Evolutionary conservation across 805 yeast genomes (phyloP), one percentile per base, ranked within the genome.

Genomic region (Candida methanosorbosa): DNA sequence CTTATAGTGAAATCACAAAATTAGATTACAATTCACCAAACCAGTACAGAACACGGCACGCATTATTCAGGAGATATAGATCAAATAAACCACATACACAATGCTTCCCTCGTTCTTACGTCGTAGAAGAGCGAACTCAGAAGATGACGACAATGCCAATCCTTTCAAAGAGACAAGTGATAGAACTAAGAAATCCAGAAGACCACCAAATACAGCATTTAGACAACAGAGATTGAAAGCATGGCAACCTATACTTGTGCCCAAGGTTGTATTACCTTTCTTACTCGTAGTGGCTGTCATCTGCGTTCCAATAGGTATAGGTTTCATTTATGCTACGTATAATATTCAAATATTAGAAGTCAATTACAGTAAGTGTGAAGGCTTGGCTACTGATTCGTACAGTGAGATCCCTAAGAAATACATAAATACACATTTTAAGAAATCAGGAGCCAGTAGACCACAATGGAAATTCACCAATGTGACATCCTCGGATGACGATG

Each of bases 241-340:
- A 27, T 75, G 79, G 77, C 79, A 75, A 46, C 98, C 97, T 2
- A 85, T 92, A 36, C 70, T 92, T 37, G 83, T 96, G 2, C 97
- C 97, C 13, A 78, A 78, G 44, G 79, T 94, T 14, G 97, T 90
- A 30, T 70, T 92, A 30, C 97, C 97, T 3, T 64, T 90, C 34
- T 66, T 92, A 37, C 68, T 87, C 32, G 44, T 81, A 18, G 61
- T 84, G 29, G 85, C 94, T 1, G 64, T 85, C 17, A 68, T 92
- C 4, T 87, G 88, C 60, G 84, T 92, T 1, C 96, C 97, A 1
- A 70, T 92, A 33, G 98, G 98, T 4, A 81, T 88, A 21, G 94
- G 85, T 13, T 70, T 92, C 37, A 57, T 87, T 20, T 72, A 72
- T 44, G 80, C 94, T n/a, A 72, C 86, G n/a, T 70, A 75, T 54